These are phyloP conservation scores for Wickerhamomyces chaumierensis DNA, from an alignment of 805 yeast species.

Conservation along the genomic window DNA sequence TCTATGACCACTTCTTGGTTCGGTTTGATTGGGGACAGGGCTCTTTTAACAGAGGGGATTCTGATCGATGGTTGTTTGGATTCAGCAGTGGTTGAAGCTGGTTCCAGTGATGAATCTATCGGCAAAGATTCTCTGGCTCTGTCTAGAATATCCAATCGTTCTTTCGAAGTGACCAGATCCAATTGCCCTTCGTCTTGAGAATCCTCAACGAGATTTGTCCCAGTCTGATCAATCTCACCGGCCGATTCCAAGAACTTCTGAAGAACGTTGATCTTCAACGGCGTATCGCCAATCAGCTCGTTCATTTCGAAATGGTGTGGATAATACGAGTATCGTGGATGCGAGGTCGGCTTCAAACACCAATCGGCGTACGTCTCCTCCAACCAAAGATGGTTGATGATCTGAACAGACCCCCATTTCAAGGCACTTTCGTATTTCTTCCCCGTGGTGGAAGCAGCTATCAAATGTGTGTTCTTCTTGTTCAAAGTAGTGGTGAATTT, in stretches of 20 bases:
- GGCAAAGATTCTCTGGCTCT: not conserved
- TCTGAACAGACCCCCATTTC: constrained; percentile 46
- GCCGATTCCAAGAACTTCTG: constrained; percentile 27
- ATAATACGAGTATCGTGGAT: constrained; percentile 36
- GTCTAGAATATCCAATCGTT: not conserved
- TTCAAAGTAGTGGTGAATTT: constrained; percentile 55
- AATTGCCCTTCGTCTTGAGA: constrained; percentile 11
- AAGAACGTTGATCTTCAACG: constrained; percentile 31
- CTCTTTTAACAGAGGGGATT: constrained; percentile 1
- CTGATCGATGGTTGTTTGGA: not conserved
- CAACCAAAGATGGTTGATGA: constrained; percentile 79
- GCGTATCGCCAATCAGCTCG: constrained; percentile 41
- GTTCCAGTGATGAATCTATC: not conserved
- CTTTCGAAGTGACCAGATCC: not conserved
- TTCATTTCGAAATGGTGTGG: constrained; percentile 25
- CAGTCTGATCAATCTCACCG: constrained; percentile 11
- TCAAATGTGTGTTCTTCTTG: constrained; percentile 56
- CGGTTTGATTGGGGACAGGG: constrained; percentile 1
- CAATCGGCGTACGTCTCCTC: constrained; percentile 68
- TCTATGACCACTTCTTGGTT: no score
- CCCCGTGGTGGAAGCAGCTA: constrained; percentile 60
- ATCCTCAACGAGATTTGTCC: constrained; percentile 14
- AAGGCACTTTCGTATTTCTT: constrained; percentile 65
- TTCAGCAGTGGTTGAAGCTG: not conserved
- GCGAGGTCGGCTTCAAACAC: constrained; percentile 35